Base-by-base conservation (phyloP, 768 basidiomycete species). In the Boletus subcaerulescens region DNA sequence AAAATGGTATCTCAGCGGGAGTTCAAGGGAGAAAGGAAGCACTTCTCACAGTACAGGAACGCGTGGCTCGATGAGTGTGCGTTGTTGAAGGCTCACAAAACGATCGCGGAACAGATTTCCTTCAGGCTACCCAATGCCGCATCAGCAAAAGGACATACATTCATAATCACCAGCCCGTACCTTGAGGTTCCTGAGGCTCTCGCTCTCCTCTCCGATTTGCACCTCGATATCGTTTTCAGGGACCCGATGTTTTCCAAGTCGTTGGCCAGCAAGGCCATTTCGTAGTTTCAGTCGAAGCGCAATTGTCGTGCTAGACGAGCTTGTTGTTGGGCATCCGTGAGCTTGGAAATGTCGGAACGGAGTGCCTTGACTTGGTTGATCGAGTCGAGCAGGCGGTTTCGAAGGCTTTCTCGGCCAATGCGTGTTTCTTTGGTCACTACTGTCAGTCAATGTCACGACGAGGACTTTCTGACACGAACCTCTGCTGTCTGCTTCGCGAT, bases 101-200 rank as follows among this genome's bases (percentile, higher is more conserved):
- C 92, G 83, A 68, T 97, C 94, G 22, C 85, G 81, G 80, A 96
- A 96, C 33, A 94, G 74, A 67, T 96, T 97, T 24, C 94, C 94
- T 75, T 97, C 93, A 17, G 91, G 91, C 93, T 96, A 56, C 32
- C 48, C 20, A 47, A 31, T 18, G 4, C 18, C 35, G 2, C 20
- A 22, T 61, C 45, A 56, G 20, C 45, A n/a, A 29, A 35, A 14
- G 29, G 8, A 29, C 2, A 24, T 13, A 11, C 8, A 4, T 24
- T 15, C 9, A 14, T 39, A 14, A 38, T 38, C 14, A 13, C 45
- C 15, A 24, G 18, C 18, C 72, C 80, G 41, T 48, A 91, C 93
- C 85, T 93, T 93, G 64, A 98, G 73, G 39, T 77, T 85, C 52
- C 94, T 77, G 62, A 96, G 72, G 63, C 78, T 93, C 72, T 97